phyloP scores from a whole-genome alignment of 805 yeast genomes.

The Candida ipomoeae region DNA sequence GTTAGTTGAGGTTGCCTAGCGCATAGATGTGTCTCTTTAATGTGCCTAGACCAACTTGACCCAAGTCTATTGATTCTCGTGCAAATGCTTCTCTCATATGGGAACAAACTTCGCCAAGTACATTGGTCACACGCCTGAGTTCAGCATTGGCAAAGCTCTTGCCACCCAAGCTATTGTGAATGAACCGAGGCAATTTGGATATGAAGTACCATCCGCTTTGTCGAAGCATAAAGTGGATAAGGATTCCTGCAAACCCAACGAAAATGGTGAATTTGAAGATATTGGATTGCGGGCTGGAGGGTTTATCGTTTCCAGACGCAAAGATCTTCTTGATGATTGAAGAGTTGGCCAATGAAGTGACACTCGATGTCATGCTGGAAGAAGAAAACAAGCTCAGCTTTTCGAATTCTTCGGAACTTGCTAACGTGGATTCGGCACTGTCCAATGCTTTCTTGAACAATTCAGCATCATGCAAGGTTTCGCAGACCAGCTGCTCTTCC shows the following conservation, averaged over 20 bases:
- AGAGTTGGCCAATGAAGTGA: conserved; percentile 1
- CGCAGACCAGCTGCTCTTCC: conserved; percentile 30
- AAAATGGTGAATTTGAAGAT: conserved; percentile 34
- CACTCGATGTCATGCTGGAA: conserved; percentile 16
- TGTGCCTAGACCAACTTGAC: conserved; percentile 35
- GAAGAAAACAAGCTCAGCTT: conserved; percentile 32
- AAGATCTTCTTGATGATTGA: background rate
- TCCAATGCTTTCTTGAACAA: conserved; percentile 21
- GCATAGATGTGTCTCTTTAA: conserved; percentile 28
- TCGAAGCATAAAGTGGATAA: conserved; percentile 33
- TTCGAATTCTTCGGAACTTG: conserved; percentile 9
- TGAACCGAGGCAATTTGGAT: background rate
- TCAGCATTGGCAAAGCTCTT: background rate
- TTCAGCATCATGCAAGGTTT: conserved; percentile 24
- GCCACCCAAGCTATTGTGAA: conserved; percentile 4
- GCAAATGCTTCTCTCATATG: background rate
- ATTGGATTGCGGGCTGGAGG: conserved; percentile 15
- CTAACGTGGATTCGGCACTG: conserved; percentile 12
- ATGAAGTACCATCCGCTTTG: conserved; percentile 7
- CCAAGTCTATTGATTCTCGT: conserved; percentile 14
- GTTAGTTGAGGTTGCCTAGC: conserved; percentile 8
- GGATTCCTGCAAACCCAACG: conserved; percentile 37
- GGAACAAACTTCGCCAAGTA: background rate
- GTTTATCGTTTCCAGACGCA: background rate
- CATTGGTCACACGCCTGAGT: background rate